Evolutionary conservation across 179 eudicot species (phyloP), one percentile per base, ranked within the genome.

Genomic region (Camellia oleifera): DNA sequence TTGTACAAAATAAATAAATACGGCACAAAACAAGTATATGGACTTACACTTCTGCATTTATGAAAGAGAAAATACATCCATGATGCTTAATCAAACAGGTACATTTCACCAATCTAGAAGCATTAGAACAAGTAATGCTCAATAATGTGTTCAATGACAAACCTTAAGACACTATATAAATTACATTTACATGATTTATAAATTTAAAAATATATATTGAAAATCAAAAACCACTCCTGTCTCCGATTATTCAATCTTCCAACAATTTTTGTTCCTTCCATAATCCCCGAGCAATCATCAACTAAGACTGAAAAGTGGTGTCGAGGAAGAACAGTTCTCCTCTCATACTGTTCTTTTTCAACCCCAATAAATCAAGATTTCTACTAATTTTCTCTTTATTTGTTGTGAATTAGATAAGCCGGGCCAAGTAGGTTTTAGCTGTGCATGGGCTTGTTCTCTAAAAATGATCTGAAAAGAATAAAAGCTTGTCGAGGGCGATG

Each of bases 401-500:
- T 75, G 46, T 17, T 18, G 40, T 46, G 62, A 48, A 11, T 53
- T 3, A 17, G 42, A 74, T 48, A 23, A 61, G 17, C 11, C 23
- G 18, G 68, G 44, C 13, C 53, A 74, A 75, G n/a, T 48, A 68
- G 73, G 62, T 65, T 66, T 32, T 61, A 79, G 76, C 60, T 42
- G 52, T 91, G 97, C 98, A 95, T 88, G 14, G 91, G 80, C 81
- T 83, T 87, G 80, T 90, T 83, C 71, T 91, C 85, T 78, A 95
- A 75, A 82, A 92, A 95, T 78, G 93, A 93, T 78, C 86, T 83
- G 85, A 92, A 89, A 77, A 95, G 94, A 77, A 90, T 89, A 77
- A 88, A 92, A 74, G 97, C 93, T 82, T 89, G 97, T 77, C 97
- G 88, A 78, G 98, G 98, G 68, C 92, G 93, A 84, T 89, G 97